phyloP scores from a whole-genome alignment of 805 yeast genomes.

The Myxozyma mucilagina region DNA sequence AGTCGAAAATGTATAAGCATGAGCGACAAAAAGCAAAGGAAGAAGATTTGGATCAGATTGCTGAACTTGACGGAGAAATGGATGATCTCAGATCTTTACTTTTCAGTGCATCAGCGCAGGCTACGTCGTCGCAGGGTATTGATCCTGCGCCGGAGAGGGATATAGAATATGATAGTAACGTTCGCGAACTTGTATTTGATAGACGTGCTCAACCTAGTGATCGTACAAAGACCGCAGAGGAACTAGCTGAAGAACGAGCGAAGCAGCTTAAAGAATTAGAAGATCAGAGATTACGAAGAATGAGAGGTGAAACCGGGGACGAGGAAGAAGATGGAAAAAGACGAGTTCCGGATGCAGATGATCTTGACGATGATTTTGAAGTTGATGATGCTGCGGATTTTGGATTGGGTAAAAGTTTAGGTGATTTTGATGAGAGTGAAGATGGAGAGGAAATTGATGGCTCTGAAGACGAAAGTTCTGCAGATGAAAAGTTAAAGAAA shows the following conservation, averaged over 20 bases:
- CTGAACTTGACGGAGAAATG: slow-evolving; percentile 42
- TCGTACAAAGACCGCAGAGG: slow-evolving; percentile 48
- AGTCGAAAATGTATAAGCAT: slow-evolving; percentile 45
- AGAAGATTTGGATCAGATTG: slow-evolving; percentile 42
- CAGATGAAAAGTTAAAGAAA: slow-evolving; percentile 24
- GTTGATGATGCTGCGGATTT: slow-evolving; percentile 48
- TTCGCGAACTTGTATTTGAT: slow-evolving; percentile 46
- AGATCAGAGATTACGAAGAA: slow-evolving; percentile 41
- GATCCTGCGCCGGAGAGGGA: slow-evolving; percentile 28
- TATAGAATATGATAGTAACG: slow-evolving; percentile 40
- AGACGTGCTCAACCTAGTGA: slow-evolving; percentile 46
- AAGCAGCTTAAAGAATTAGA: slow-evolving; percentile 40
- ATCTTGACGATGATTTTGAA: slow-evolving; percentile 23
- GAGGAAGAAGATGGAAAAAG: slow-evolving; percentile 47
- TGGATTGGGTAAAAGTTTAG: slow-evolving; percentile 36
- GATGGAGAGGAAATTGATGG: slow-evolving; percentile 46
- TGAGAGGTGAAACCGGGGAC: slow-evolving; percentile 40
- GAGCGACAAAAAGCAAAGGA: slow-evolving; percentile 46
- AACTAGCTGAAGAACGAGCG: slow-evolving; percentile 41
- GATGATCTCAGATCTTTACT: slow-evolving; percentile 34
- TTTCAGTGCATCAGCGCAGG: slow-evolving; percentile 4
- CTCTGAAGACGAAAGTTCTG: slow-evolving; percentile 42
- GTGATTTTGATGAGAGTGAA: slow-evolving; percentile 31
- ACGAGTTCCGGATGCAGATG: slow-evolving; percentile 46
- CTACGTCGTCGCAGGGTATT: neutral